These are phyloP conservation scores for Diplotaxis tenuifolia DNA, from an alignment of 345 rosid genomes.

Conservation along the genomic window DNA sequence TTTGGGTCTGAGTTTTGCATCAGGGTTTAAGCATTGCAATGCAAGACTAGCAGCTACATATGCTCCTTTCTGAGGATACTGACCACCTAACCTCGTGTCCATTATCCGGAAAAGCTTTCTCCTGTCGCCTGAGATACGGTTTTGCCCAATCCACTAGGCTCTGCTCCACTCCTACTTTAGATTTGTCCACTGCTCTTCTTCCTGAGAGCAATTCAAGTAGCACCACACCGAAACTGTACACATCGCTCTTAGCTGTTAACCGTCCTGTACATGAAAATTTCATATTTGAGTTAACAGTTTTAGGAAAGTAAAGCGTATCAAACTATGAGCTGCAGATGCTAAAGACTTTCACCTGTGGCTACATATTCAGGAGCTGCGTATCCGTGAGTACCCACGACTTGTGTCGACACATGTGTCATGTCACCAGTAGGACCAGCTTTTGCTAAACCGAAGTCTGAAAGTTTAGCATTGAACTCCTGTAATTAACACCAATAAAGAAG, in stretches of 20 bases:
- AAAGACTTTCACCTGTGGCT: constrained; percentile 66
- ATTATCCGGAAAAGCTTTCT: constrained; percentile 81
- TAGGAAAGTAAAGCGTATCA: background rate
- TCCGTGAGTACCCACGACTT: constrained; percentile 95
- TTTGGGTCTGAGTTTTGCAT: constrained; percentile 76
- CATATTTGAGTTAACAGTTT: background rate
- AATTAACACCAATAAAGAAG: background rate
- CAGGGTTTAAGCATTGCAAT: constrained; percentile 55
- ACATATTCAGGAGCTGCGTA: constrained; percentile 97
- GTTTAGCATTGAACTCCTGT: constrained; percentile 88
- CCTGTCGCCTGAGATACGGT: constrained; percentile 82
- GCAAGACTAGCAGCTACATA: constrained; percentile 73
- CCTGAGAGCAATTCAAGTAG: constrained; percentile 87
- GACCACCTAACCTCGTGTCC: constrained; percentile 95
- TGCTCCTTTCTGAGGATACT: constrained; percentile 84
- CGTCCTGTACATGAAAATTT: constrained; percentile 58
- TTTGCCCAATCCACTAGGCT: constrained; percentile 91
- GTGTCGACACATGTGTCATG: constrained; percentile 92
- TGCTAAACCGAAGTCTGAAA: constrained; percentile 94
- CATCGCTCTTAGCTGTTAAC: constrained; percentile 88
- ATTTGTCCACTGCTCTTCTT: constrained; percentile 77
- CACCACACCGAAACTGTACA: constrained; percentile 95
- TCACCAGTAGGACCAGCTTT: constrained; percentile 98
- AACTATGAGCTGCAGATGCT: background rate
- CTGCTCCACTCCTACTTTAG: constrained; percentile 78